Conservation (phyloP, 2,329 filamentous ascomycete species). For the Remersonia thermophila region DNA sequence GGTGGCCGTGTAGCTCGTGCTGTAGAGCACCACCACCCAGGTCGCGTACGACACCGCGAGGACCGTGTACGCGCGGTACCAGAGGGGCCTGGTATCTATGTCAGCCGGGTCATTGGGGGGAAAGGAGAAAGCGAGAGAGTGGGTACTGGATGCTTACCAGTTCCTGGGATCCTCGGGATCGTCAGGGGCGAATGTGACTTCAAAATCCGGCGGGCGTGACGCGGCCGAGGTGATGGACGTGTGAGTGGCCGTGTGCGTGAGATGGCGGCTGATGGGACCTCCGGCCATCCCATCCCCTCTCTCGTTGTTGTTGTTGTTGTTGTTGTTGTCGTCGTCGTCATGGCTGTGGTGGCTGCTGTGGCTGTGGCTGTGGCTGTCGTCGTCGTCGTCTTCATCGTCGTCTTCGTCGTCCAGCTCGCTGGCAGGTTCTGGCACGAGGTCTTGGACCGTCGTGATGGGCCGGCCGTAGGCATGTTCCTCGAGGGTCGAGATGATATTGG, state of each 20-base stretch:
- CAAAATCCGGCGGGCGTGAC: slow-evolving; percentile 42
- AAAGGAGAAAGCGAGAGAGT: background rate
- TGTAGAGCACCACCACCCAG: slow-evolving; percentile 49
- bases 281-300: too few relatives aligned
- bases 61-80: slow-evolving; percentile 27
- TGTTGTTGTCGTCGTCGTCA: too few relatives aligned
- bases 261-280: slow-evolving; percentile 15
- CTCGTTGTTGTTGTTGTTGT: too few relatives aligned
- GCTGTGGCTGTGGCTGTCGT: slow-evolving; percentile 2
- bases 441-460: slow-evolving; percentile 2
- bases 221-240: slow-evolving; percentile 28
- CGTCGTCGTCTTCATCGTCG: slow-evolving; percentile 4
- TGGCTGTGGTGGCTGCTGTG: background rate
- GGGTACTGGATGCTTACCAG: slow-evolving; percentile 34
- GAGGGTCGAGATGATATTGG: slow-evolving; percentile 8
- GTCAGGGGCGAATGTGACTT: slow-evolving; percentile 53
- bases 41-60: slow-evolving; percentile 30
- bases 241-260: slow-evolving; percentile 26
- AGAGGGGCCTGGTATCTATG: slow-evolving; percentile 39
- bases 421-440: background rate
- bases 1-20: slow-evolving; percentile 61
- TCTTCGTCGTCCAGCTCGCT: background rate
- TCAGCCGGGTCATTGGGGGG: too few relatives aligned
- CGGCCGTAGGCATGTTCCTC: slow-evolving; percentile 3
- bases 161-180: slow-evolving; percentile 54